Evolutionary conservation across 2,329 filamentous ascomycete species (phyloP).

Genomic region (Conoideocrella luteorostrata): DNA sequence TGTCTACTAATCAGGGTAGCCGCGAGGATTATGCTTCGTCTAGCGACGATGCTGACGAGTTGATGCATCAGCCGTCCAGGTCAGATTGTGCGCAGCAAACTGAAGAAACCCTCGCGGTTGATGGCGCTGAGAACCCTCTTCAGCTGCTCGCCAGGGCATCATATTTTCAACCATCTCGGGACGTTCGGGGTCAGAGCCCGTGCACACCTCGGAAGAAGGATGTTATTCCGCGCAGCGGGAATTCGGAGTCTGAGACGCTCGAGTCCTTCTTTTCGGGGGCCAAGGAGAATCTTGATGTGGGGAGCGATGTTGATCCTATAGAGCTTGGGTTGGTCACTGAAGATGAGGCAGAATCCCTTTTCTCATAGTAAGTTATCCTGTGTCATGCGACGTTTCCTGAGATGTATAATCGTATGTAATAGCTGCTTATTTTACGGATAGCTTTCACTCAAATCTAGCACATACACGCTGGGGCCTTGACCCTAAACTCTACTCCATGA

Average conservation of each 20-base stretch:
- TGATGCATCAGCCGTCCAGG: constrained; percentile 19
- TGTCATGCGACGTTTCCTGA: neutral
- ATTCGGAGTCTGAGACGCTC: constrained; percentile 33
- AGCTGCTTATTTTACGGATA: constrained; percentile 20
- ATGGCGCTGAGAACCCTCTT: constrained; percentile 69
- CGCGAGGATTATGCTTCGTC: constrained; percentile 25
- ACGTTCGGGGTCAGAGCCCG: constrained; percentile 21
- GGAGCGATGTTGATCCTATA: constrained; percentile 60
- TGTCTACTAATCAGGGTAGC: constrained; percentile 15
- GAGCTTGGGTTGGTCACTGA: constrained; percentile 62
- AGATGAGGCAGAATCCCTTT: constrained; percentile 57
- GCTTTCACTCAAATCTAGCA: constrained; percentile 63
- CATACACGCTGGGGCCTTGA: constrained; percentile 72
- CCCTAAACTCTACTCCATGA: constrained; percentile 56
- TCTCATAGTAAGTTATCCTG: constrained; percentile 50
- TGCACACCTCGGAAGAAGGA: constrained; percentile 13
- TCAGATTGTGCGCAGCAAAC: constrained; percentile 21
- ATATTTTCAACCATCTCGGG: constrained; percentile 53
- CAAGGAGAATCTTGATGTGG: constrained; percentile 56
- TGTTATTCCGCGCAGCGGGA: neutral
- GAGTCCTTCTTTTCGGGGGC: constrained; percentile 62
- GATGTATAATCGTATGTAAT: neutral
- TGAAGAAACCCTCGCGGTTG: constrained; percentile 53
- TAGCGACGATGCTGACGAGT: constrained; percentile 24
- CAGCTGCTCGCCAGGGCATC: constrained; percentile 68